Evolutionary conservation across 2,329 filamentous ascomycete genomes (phyloP), one percentile per base, ranked within the genome.

Genomic region (Paraconiothyrium sp.): DNA sequence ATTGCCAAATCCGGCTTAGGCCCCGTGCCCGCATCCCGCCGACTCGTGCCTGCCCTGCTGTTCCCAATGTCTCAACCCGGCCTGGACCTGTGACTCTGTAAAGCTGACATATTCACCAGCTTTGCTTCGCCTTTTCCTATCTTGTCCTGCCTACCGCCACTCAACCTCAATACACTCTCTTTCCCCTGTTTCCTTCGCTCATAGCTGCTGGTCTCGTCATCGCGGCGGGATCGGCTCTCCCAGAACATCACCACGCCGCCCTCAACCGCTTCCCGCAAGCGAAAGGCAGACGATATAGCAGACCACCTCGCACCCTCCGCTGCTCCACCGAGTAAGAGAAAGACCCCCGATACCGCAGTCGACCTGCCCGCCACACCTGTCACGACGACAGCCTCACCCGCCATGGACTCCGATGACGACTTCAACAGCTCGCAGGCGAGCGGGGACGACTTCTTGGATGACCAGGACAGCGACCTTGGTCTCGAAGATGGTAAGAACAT

Each of bases 391-490:
- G 68, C 72, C 63, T 72, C 81, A 39, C 81, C 76, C 78, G 87
- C 84, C 66, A 97, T 97, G 94, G 93, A 97, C 82, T 97, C 94
- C 9, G 94, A 98, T 72, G 93, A 97, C 74, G 94, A 97, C 63
- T 94, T 94, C 79, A 91, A 95, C 86, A 96, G 92, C 71, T 89
- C 89, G 75, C 85, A 90, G 71, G 94, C 92, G 46, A 97, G 91
- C 75, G 90, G 90, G 58, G 90, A 92, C 67, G 87, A 87, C 62
- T 87, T 92, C 62, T 85, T 90, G 78, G 86, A 91, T 65, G 91
- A 93, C 72, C 89, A 91, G 63, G 93, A 91, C 70, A 93, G 92
- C 58, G 92, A 93, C 71, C 89, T 74, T 58, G 79, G 78, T 60
- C 74, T 84, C 57, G 81, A 76, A 58, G 81, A 77, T 37, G 82